phyloP scores from a whole-genome alignment of 257 asterid genomes.

The Plantago ovata region DNA sequence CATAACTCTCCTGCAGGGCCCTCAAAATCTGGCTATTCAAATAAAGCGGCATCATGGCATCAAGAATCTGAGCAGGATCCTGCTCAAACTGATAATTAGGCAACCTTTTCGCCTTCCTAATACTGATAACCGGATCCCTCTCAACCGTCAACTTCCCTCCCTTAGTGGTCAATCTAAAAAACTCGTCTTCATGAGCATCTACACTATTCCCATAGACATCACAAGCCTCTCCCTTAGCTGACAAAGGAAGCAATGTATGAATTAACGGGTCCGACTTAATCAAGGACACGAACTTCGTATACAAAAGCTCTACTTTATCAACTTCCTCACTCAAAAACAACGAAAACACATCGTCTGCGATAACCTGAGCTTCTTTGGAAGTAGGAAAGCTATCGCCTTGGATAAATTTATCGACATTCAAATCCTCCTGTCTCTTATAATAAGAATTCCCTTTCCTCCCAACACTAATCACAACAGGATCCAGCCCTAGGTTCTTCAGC shows the following conservation, averaged over 20 bases:
- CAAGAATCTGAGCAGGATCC: slow-evolving; percentile 81
- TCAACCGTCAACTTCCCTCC: slow-evolving; percentile 57
- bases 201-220: slow-evolving; percentile 51
- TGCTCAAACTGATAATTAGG: slow-evolving; percentile 65
- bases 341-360: slow-evolving; percentile 68
- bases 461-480: slow-evolving; percentile 47
- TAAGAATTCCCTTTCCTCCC: slow-evolving; percentile 65
- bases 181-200: slow-evolving; percentile 56
- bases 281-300: slow-evolving; percentile 62
- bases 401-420: slow-evolving; percentile 43
- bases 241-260: slow-evolving; percentile 61
- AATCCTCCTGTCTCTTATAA: slow-evolving; percentile 31
- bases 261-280: slow-evolving; percentile 59
- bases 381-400: slow-evolving; percentile 59
- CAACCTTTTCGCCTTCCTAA: slow-evolving; percentile 18
- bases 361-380: slow-evolving; percentile 63
- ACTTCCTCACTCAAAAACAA: slow-evolving; percentile 62
- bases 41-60: slow-evolving; percentile 76
- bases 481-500: slow-evolving; percentile 43
- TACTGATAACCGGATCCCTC: slow-evolving; percentile 37
- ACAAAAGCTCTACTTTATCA: slow-evolving; percentile 77
- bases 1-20: slow-evolving; percentile 82
- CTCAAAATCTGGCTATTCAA: slow-evolving; percentile 73
- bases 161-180: slow-evolving; percentile 60
- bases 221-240: slow-evolving; percentile 39